A percentile compares a stretch with the other conserved stretches of the same genome.
Evolutionary conservation across 768 basidiomycete genomes (phyloP).

Genomic region (Cubamyces lactineus): DNA sequence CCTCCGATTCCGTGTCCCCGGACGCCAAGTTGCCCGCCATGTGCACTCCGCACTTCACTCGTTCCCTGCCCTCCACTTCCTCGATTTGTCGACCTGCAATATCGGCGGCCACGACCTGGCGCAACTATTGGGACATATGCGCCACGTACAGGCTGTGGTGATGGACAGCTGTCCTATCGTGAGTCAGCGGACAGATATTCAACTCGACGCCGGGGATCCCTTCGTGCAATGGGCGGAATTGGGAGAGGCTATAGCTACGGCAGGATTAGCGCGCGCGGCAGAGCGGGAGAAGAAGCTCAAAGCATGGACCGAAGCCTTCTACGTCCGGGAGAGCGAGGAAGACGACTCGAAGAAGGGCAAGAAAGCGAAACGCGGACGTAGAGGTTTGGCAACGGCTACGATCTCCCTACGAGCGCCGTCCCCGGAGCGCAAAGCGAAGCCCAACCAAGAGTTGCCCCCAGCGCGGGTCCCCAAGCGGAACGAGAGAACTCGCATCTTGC

Average conservation of each 20-base stretch:
- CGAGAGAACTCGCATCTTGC: conserved; percentile 59
- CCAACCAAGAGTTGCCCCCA: neutral
- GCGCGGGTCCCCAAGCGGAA: conserved; percentile 11
- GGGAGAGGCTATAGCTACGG: conserved; percentile 63
- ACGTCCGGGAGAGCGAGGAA: conserved; percentile 3
- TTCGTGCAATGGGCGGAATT: conserved; percentile 60
- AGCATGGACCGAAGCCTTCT: conserved; percentile 46
- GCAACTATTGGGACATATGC: conserved; percentile 53
- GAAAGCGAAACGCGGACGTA: conserved; percentile 45
- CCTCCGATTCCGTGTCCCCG: conserved; percentile 74
- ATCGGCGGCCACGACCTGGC: conserved; percentile 59
- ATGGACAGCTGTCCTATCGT: conserved; percentile 60
- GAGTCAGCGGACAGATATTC: conserved; percentile 38
- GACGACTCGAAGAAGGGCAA: conserved; percentile 5
- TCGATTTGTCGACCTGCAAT: conserved; percentile 78
- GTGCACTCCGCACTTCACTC: conserved; percentile 36
- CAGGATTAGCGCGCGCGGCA: conserved; percentile 61
- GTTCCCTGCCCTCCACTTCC: conserved; percentile 54
- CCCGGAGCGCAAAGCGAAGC: neutral
- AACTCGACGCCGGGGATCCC: conserved; percentile 53
- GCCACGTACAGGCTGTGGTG: conserved; percentile 62
- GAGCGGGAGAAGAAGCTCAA: conserved; percentile 68
- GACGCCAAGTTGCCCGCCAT: conserved; percentile 55
- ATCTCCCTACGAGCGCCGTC: conserved; percentile 50
- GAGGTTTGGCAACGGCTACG: conserved; percentile 66